A percentile compares a stretch with the other conserved stretches of the same genome.
phyloP scores from a whole-genome alignment of 306 rosid species.

The Casuarina equisetifolia region DNA sequence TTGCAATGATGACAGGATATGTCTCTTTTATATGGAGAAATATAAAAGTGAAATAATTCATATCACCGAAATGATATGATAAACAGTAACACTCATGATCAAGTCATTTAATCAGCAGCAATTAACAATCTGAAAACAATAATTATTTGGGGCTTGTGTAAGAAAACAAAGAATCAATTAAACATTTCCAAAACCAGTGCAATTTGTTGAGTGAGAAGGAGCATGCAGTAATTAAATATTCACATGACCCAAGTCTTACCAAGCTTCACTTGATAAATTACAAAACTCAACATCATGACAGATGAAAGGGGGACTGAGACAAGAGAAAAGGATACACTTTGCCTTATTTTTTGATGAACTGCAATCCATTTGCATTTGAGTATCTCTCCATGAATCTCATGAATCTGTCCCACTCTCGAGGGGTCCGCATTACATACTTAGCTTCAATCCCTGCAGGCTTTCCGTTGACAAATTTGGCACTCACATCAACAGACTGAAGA shows the following conservation, averaged over 20 bases:
- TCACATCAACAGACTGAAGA: constrained; percentile 91
- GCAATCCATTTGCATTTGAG: constrained; percentile 78
- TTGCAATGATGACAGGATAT: no score
- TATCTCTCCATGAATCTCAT: constrained; percentile 99
- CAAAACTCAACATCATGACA: constrained; percentile 32
- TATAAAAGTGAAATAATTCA: no score
- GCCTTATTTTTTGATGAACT: constrained; percentile 71
- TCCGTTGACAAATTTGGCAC: constrained; percentile 88
- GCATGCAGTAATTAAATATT: constrained; percentile 24
- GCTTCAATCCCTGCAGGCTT: constrained; percentile 93
- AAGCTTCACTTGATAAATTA: constrained; percentile 17
- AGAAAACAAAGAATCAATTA: constrained; percentile 16
- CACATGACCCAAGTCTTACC: constrained; percentile 31
- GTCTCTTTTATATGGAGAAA: no score
- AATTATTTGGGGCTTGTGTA: constrained; percentile 18
- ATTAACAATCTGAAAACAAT: constrained; percentile 10
- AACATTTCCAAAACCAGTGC: constrained; percentile 30
- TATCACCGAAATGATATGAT: no score
- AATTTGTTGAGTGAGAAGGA: constrained; percentile 32
- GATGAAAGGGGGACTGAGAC: constrained; percentile 25
- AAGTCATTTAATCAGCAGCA: constrained; percentile 2
- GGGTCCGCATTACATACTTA: constrained; percentile 79
- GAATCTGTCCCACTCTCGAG: constrained; percentile 94
- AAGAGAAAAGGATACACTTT: constrained; percentile 23
- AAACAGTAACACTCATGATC: neutral